phyloP scores from a whole-genome alignment of 306 rosid genomes.

The peach (Prunus persica) region DNA sequence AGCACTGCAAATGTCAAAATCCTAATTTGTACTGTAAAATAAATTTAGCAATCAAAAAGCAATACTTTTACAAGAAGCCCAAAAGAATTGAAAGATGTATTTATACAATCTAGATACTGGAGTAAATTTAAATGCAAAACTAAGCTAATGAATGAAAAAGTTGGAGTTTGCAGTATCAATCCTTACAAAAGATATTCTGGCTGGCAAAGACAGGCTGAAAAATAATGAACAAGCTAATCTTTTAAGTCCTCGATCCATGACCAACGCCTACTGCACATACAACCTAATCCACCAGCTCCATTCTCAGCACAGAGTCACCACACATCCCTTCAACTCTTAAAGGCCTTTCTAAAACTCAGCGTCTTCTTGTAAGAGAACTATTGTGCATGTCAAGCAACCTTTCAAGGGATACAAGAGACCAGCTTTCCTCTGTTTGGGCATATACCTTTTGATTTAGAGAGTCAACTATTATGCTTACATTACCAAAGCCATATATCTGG shows the following conservation, averaged over 20 bases:
- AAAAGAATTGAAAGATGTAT: not conserved
- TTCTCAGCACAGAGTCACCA: not conserved
- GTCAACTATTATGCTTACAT: constrained; percentile 73
- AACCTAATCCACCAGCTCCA: constrained; percentile 10
- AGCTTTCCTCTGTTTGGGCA: constrained; percentile 64
- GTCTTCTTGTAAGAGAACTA: constrained; percentile 20
- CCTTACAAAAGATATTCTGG: not conserved
- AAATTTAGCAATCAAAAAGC: too few relatives aligned
- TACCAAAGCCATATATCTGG: constrained; percentile 80
- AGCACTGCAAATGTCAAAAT: not conserved
- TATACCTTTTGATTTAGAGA: constrained; percentile 64
- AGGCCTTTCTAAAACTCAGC: not conserved
- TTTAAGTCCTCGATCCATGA: not conserved
- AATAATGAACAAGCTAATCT: not conserved
- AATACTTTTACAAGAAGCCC: too few relatives aligned
- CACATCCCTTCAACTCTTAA: too few relatives aligned
- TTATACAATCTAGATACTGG: not conserved
- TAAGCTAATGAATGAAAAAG: not conserved
- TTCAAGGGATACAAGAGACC: constrained; percentile 73
- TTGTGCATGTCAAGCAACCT: constrained; percentile 71
- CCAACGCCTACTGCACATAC: not conserved
- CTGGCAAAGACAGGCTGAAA: not conserved
- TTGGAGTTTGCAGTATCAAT: not conserved
- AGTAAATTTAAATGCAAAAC: not conserved
- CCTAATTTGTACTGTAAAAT: not conserved